A percentile compares a stretch with the other conserved stretches of the same genome.
These are phyloP conservation scores for Colletotrichum orbiculare DNA, from an alignment of 2,329 filamentous ascomycete species.

Conservation along the genomic window DNA sequence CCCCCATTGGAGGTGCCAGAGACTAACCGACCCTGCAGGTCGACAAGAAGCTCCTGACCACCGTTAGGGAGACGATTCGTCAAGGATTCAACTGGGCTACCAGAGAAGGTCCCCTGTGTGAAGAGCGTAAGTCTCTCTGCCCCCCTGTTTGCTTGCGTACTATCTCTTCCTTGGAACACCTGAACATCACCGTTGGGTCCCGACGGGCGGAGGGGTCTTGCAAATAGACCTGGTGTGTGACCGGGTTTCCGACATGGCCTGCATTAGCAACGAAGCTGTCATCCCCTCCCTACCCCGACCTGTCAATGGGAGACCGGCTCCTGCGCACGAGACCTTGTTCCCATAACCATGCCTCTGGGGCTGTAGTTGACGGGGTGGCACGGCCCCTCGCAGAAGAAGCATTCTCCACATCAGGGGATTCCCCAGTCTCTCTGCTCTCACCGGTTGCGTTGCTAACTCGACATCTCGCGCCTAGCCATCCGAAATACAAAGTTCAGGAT, in stretches of 20 bases:
- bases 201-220: constrained; percentile 24
- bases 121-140: constrained; percentile 80
- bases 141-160: constrained; percentile 33
- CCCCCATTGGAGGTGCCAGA: neutral
- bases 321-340: constrained; percentile 26
- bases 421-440: constrained; percentile 15
- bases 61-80: constrained; percentile 90
- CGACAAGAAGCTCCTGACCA: constrained; percentile 88
- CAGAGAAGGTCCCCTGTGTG: constrained; percentile 93
- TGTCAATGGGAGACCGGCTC: constrained; percentile 27
- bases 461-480: constrained; percentile 70
- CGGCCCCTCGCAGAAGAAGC: constrained; percentile 16
- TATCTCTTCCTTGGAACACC: constrained; percentile 21
- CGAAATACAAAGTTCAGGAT: constrained; percentile 98
- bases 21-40: constrained; percentile 62
- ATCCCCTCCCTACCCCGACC: constrained; percentile 15
- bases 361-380: constrained; percentile 30
- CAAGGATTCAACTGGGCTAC: constrained; percentile 98
- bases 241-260: constrained; percentile 31
- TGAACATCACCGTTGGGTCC: constrained; percentile 18
- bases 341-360: constrained; percentile 21
- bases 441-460: constrained; percentile 41
- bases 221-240: constrained; percentile 24
- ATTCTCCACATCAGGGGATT: constrained; percentile 30
- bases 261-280: constrained; percentile 27